Evolutionary conservation across 208 protist species (phyloP), one percentile per base, ranked within the genome.

Genomic region (Angomonas ambiguus): DNA sequence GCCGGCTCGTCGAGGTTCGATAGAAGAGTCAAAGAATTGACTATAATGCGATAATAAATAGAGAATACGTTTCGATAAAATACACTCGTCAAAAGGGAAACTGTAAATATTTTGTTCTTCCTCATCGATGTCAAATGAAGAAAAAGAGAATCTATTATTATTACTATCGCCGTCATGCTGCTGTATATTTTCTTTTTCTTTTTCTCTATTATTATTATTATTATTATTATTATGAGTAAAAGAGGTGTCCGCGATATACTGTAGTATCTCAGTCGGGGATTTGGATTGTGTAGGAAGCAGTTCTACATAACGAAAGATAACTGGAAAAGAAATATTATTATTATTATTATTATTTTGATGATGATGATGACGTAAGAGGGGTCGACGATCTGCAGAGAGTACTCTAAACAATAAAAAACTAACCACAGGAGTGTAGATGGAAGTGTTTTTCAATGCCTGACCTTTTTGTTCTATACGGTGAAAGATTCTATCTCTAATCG

Each of bases 141-240:
- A 59, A 53, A 11, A 53, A 53, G 22, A 53, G 11, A 2, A 2
- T 25, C 48, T 53, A n/a, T 53, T 53, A n/a, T 30, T 53, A n/a
- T 20, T 2, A 25, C 51, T 5, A 25, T 16, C 13, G 10, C 18
- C 28, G 22, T 53, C 11, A 4, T 11, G 22, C 28, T 53, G 48
- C 11, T 11, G 48, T 53, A n/a, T 48, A n/a, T n/a, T 56, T 56
- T 25, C 49, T 28, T 56, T 56, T 25, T 56, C 49, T 24, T 56
- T 56, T 8, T 56, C 18, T 59, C 33, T 30, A 4, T 59, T 30
- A 10, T 31, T 20, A n/a, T 59, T 31, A 30, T 30, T 59, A 30
- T 31, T 59, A 30, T 59, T 59, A 30, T 59, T 59, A 4, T 59
- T 59, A 30, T 33, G 34, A 33, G 3, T 22, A 27, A 11, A 2